Percentiles rank a stretch among this genome's conserved stretches.
Conservation (phyloP, 2,329 filamentous ascomycete genomes). For the Dactylellina parvicollis region DNA sequence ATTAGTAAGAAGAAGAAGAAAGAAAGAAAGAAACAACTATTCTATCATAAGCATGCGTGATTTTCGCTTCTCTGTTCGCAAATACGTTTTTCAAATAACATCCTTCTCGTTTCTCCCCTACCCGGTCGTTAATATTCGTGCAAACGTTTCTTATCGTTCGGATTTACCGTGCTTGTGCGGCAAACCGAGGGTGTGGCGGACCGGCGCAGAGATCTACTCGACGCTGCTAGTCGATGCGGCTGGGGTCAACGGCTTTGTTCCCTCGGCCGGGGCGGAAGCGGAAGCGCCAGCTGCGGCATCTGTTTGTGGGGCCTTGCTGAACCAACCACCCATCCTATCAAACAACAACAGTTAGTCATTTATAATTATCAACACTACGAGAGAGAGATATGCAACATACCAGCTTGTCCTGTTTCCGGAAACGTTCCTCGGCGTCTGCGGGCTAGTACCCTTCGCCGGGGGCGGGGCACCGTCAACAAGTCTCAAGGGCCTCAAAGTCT, state of each 20-base stretch:
- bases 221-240: slow-evolving; percentile 52
- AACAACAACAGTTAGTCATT: slow-evolving; percentile 11
- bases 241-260: slow-evolving; percentile 26
- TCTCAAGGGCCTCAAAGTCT: slow-evolving; percentile 83
- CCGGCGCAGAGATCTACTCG: slow-evolving; percentile 42
- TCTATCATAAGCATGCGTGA: background rate
- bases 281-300: no score
- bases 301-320: slow-evolving; percentile 56
- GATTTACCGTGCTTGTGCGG: background rate
- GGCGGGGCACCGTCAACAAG: slow-evolving; percentile 79
- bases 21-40: background rate
- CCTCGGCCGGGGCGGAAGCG: slow-evolving; percentile 2
- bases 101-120: background rate
- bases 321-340: slow-evolving; percentile 57
- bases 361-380: background rate
- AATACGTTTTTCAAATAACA: background rate
- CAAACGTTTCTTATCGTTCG: background rate
- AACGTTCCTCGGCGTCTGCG: slow-evolving; percentile 55
- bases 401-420: slow-evolving; percentile 58
- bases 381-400: no score
- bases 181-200: slow-evolving; percentile 9
- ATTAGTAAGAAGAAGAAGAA: background rate
- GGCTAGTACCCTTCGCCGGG: slow-evolving; percentile 34
- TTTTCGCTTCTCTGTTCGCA: background rate
- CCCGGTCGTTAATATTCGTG: background rate